Conservation (phyloP, 805 yeast species). For the Candida maris region DNA sequence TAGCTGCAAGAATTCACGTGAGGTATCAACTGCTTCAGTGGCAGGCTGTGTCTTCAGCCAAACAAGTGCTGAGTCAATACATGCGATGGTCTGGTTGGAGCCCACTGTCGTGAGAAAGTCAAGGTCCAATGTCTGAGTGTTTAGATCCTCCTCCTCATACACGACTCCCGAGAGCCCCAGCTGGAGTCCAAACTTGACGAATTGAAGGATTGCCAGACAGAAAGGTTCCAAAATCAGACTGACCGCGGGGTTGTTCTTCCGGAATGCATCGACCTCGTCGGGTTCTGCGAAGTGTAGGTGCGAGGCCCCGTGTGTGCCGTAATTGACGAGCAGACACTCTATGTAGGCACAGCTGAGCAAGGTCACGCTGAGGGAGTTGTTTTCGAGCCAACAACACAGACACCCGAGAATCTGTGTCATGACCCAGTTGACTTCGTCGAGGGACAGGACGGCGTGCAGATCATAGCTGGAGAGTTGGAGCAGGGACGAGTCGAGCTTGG, state of each 20-base stretch:
- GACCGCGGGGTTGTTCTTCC: constrained; percentile 32
- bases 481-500: constrained; percentile 73
- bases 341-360: constrained; percentile 73
- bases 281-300: neutral
- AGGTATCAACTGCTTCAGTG: constrained; percentile 4
- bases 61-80: constrained; percentile 32
- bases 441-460: constrained; percentile 33
- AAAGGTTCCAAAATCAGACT: constrained; percentile 51
- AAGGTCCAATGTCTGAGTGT: constrained; percentile 58
- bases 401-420: constrained; percentile 51
- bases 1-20: constrained; percentile 11
- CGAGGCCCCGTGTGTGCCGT: constrained; percentile 10
- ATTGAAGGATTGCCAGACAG: constrained; percentile 50
- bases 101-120: constrained; percentile 31
- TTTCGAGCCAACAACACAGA: constrained; percentile 71
- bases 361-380: constrained; percentile 71
- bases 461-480: constrained; percentile 47
- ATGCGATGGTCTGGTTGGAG: constrained; percentile 16
- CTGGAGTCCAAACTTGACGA: constrained; percentile 44
- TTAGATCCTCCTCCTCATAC: constrained; percentile 73
- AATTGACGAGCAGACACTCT: constrained; percentile 17
- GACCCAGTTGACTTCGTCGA: constrained; percentile 43
- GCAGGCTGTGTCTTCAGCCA: constrained; percentile 29
- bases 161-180: constrained; percentile 56
- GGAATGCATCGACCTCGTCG: neutral